Percentiles rank a stretch among this genome's conserved stretches.
Conservation (phyloP, 2,329 filamentous ascomycete genomes). For the Scopulariopsis brevicaulis region DNA sequence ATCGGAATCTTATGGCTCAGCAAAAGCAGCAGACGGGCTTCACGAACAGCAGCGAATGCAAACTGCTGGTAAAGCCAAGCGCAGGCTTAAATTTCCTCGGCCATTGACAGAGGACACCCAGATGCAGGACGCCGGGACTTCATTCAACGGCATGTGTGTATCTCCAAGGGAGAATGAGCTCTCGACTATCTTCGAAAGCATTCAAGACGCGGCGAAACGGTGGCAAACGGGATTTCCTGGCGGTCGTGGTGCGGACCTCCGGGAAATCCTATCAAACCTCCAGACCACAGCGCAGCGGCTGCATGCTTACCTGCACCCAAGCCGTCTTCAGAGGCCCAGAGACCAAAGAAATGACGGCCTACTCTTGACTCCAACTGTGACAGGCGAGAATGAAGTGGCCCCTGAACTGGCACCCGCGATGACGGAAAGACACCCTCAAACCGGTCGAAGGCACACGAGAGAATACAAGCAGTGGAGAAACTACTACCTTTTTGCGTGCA, state of each 20-base stretch:
- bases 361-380: not conserved
- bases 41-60: too few relatives aligned
- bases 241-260: not conserved
- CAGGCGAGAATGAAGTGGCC: not conserved
- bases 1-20: too few relatives aligned
- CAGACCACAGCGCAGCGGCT: not conserved
- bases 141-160: not conserved
- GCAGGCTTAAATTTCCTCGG: too few relatives aligned
- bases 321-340: not conserved
- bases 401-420: not conserved
- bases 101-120: not conserved
- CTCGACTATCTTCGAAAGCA: not conserved
- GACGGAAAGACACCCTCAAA: not conserved
- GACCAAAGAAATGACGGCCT: not conserved
- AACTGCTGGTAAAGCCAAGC: too few relatives aligned
- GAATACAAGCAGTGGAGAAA: constrained; percentile 4
- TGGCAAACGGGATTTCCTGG: not conserved
- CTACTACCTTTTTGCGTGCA: not conserved
- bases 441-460: not conserved
- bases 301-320: not conserved
- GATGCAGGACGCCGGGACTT: not conserved
- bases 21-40: too few relatives aligned
- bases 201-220: not conserved
- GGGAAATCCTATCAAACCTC: not conserved
- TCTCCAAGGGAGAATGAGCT: not conserved